Base-by-base conservation (phyloP, 345 rosid genomes). In the Anastatica hierochuntica region DNA sequence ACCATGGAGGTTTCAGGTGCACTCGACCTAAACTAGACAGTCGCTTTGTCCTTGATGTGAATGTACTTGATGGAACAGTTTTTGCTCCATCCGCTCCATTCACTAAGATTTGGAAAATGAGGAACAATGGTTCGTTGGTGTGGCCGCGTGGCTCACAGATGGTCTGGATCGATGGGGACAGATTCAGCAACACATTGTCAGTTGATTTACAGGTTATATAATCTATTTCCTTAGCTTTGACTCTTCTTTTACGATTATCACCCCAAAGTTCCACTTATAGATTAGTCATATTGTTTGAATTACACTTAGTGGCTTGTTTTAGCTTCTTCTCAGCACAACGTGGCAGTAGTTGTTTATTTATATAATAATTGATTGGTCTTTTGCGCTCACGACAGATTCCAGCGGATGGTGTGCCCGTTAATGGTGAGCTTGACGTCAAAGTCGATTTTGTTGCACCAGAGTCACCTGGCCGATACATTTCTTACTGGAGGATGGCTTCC, bases 71-170 rank as follows among this genome's bases (percentile, higher is more conserved):
- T 76, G 97, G 97, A 19, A 80, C 99, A 23, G 45, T 67, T 38
- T 72, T 88, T 79, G 79, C 85, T 54, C 94, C 99, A 34, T 77
- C 72, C 5, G 77, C 89, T 15, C 60, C 69, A 20, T 88, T 88
- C 54, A 94, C 85, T 14, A 94, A 94, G 83, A 80, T 88, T 35
- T 94, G 97, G 97, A 77, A 92, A 38, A 74, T 94, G 90, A 78
- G 77, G 52, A 94, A 94, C 76, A 78, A 43, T 68, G 99, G 99
- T 37, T 68, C 49, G 48, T 12, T 72, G 50, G 76, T 69, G 12
- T 94, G 99, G 99, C 78, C 72, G 3, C 72, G 4, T 15, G 90
- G 94, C 31, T 46, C 72, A 17, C 78, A 70, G 58, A 75, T 94
- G 37, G 72, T 82, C 56, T 88, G 94, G 89, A 82, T 76, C 34